Base-by-base conservation (phyloP, 805 yeast genomes). In the Saturnispora halmiae region DNA sequence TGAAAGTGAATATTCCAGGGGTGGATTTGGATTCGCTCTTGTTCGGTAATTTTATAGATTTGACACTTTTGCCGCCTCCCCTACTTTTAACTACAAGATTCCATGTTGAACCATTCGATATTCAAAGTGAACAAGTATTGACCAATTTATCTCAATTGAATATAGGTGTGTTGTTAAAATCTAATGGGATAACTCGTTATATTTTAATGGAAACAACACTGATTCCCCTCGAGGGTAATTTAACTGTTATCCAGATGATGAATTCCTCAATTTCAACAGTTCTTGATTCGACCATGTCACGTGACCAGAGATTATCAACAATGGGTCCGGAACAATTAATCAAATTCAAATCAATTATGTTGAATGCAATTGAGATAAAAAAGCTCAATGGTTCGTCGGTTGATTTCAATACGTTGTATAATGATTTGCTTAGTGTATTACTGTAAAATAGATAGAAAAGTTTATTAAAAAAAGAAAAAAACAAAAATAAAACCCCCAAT, bases 241-340 rank as follows among this genome's bases (percentile, higher is more conserved):
- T 6, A n/a, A 22, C 18, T 13, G 15, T 24, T n/a, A 16, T 21
- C 13, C 14, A 24, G 13, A 34, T 34, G 36, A 11, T 22, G 19
- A 16, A 34, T 24, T 34, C 36, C 7, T 22, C 36, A 24, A 4
- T 30, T 9, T 30, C 33, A 9, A 34, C 28, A 22, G 36, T 34
- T 21, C 10, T 34, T 18, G 36, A 25, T 10, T 13, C 15, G 11
- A 13, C 7, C 8, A 34, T 34, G 27, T 11, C 16, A n/a, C 16
- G 28, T n/a, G 36, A 34, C n/a, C 9, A 4, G 8, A 11, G 36
- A n/a, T 24, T 34, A 15, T 18, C 13, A 13, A 4, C 10, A n/a
- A 7, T 20, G 28, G 22, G 18, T 24, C 28, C 9, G 6, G 28
- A 22, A 10, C 28, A 22, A 24, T 9, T 15, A 25, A n/a, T 34